Conservation (phyloP, 495 filamentous ascomycete genomes). For the Eremomyces bilateralis region DNA sequence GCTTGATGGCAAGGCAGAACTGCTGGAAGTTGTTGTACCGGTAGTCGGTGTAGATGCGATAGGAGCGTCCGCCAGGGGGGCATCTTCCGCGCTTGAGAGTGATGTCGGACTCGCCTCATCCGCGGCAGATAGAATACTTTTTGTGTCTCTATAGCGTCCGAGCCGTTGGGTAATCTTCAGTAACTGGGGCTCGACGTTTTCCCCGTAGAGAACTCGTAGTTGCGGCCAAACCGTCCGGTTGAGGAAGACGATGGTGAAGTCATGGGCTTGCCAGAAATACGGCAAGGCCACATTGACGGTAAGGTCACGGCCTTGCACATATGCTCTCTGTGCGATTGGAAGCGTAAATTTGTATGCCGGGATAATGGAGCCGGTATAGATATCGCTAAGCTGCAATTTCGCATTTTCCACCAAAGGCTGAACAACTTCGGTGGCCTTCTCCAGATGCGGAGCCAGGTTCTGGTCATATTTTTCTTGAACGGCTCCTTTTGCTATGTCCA, state of each 20-base stretch:
- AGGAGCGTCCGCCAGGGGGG: background rate
- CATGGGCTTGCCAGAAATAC: constrained; percentile 44
- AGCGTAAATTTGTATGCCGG: constrained; percentile 50
- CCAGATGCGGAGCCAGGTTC: constrained; percentile 49
- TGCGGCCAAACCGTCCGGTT: constrained; percentile 59
- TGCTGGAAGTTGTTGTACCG: constrained; percentile 7
- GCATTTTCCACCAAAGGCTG: constrained; percentile 48
- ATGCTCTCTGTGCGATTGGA: constrained; percentile 53
- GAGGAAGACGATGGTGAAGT: constrained; percentile 41
- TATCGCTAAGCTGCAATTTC: constrained; percentile 25
- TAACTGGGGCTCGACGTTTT: constrained; percentile 89
- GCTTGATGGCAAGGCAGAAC: background rate
- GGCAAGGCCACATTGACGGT: constrained; percentile 52
- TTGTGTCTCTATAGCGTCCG: constrained; percentile 56
- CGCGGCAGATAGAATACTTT: constrained; percentile 33
- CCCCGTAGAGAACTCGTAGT: constrained; percentile 54
- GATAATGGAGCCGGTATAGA: constrained; percentile 22
- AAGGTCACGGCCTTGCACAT: constrained; percentile 41
- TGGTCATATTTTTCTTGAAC: constrained; percentile 43
- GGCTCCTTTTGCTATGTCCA: constrained; percentile 37
- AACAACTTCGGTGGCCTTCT: constrained; percentile 30
- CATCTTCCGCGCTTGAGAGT: constrained; percentile 5
- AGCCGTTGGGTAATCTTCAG: constrained; percentile 78
- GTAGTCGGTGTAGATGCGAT: background rate
- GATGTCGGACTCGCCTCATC: constrained; percentile 18